Percentiles rank a stretch among this genome's conserved stretches.
phyloP scores from a whole-genome alignment of 2,329 filamentous ascomycete genomes.

The Claviceps monticola region DNA sequence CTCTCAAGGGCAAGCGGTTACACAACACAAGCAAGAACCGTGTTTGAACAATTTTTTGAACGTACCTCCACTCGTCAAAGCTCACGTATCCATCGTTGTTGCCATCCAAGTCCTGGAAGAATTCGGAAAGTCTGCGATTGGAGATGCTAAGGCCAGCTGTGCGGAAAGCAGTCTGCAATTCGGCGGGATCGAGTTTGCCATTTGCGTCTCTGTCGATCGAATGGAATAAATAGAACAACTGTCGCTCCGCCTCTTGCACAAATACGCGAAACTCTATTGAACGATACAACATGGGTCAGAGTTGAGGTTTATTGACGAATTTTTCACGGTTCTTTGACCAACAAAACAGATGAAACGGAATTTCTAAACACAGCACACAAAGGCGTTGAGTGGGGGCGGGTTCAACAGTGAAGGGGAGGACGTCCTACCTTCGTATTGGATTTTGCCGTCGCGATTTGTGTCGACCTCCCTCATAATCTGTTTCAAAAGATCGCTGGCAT shows the following conservation, averaged over 20 bases:
- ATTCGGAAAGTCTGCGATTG: constrained; percentile 61
- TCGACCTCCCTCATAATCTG: constrained; percentile 75
- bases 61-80: constrained; percentile 94
- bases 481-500: constrained; percentile 74
- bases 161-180: constrained; percentile 67
- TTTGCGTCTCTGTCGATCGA: constrained; percentile 77
- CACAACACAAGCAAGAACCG: not conserved
- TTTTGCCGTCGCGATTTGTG: constrained; percentile 73
- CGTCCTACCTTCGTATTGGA: constrained; percentile 70
- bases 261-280: constrained; percentile 72
- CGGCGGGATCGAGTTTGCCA: constrained; percentile 74
- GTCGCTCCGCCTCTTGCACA: constrained; percentile 72
- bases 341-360: not conserved
- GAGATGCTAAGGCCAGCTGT: constrained; percentile 68
- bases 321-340: no score
- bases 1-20: not conserved
- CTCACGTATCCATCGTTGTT: constrained; percentile 80
- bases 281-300: not conserved
- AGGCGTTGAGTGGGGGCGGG: not conserved
- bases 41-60: constrained; percentile 8
- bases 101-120: constrained; percentile 80
- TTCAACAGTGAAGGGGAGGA: not conserved
- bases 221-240: constrained; percentile 70
- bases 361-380: not conserved
- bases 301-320: no score